A percentile compares a stretch with the other conserved stretches of the same genome.
Conservation (phyloP, 2,329 filamentous ascomycete species). For the Pyrenochaeta sp. region DNA sequence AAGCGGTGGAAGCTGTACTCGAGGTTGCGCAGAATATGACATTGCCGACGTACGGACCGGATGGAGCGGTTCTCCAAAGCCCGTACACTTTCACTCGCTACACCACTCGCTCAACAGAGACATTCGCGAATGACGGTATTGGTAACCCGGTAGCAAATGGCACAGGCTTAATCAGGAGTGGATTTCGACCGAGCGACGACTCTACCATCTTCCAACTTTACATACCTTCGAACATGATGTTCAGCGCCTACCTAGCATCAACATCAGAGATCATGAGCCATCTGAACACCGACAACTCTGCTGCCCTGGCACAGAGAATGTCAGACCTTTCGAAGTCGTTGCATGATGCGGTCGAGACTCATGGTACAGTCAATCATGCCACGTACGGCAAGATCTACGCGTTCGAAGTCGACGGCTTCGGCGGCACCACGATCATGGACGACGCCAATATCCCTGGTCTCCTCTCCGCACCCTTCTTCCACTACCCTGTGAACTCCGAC, state of each 20-base stretch:
- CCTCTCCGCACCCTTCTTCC: constrained; percentile 70
- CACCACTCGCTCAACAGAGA: constrained; percentile 57
- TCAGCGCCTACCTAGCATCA: constrained; percentile 68
- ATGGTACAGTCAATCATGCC: constrained; percentile 52
- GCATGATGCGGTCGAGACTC: constrained; percentile 54
- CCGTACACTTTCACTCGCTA: constrained; percentile 57
- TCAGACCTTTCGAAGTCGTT: constrained; percentile 60
- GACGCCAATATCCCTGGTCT: constrained; percentile 76
- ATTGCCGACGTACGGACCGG: constrained; percentile 57
- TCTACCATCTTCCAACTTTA: constrained; percentile 60
- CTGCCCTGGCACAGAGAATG: constrained; percentile 66
- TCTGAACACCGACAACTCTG: constrained; percentile 53
- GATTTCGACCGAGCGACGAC: constrained; percentile 61
- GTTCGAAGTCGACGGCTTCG: constrained; percentile 59
- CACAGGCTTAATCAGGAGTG: constrained; percentile 59
- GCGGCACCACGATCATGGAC: constrained; percentile 69
- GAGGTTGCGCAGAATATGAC: constrained; percentile 57
- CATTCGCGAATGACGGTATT: constrained; percentile 61
- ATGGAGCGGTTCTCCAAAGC: constrained; percentile 55
- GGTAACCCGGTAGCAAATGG: constrained; percentile 60
- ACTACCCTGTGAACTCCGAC: constrained; percentile 58
- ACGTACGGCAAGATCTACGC: constrained; percentile 55
- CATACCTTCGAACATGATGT: constrained; percentile 73
- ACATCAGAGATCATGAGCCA: constrained; percentile 62
- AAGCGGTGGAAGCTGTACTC: constrained; percentile 56